phyloP scores from a whole-genome alignment of 106 monocot species.

The Platanthera zijinensis region DNA sequence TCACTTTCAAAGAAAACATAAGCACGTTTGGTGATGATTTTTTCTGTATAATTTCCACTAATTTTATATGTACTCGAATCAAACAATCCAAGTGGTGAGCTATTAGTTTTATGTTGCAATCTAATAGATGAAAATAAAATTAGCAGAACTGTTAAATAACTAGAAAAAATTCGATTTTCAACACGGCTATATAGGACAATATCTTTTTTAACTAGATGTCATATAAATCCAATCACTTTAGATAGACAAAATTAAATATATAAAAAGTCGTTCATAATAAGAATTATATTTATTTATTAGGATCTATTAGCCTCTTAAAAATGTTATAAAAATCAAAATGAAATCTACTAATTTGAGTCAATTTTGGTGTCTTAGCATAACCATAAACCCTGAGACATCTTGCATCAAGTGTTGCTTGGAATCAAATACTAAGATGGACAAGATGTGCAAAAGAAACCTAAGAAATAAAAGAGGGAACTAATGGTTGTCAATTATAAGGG shows the following conservation, averaged over 20 bases:
- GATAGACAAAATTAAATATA: neutral
- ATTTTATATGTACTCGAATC: too few relatives aligned
- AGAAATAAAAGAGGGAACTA: too few relatives aligned
- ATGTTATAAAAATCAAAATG: too few relatives aligned
- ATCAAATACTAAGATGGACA: too few relatives aligned
- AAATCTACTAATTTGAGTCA: too few relatives aligned
- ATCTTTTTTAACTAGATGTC: neutral
- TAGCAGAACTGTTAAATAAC: neutral
- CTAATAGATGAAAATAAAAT: neutral
- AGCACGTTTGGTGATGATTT: neutral
- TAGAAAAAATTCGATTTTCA: neutral
- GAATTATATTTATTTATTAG: neutral
- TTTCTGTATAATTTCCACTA: too few relatives aligned
- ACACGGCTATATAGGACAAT: neutral
- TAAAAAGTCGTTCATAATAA: neutral
- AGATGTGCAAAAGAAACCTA: too few relatives aligned
- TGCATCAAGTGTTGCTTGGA: too few relatives aligned
- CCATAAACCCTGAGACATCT: too few relatives aligned
- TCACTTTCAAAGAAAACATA: neutral
- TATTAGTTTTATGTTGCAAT: neutral
- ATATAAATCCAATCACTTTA: neutral
- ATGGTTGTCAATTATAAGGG: too few relatives aligned
- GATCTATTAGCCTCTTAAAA: neutral
- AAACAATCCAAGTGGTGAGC: neutral
- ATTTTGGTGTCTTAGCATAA: too few relatives aligned